Evolutionary conservation across 1,139 yeast species (phyloP), one percentile per base, ranked within the genome.

Genomic region (Diutina mesorugosa): DNA sequence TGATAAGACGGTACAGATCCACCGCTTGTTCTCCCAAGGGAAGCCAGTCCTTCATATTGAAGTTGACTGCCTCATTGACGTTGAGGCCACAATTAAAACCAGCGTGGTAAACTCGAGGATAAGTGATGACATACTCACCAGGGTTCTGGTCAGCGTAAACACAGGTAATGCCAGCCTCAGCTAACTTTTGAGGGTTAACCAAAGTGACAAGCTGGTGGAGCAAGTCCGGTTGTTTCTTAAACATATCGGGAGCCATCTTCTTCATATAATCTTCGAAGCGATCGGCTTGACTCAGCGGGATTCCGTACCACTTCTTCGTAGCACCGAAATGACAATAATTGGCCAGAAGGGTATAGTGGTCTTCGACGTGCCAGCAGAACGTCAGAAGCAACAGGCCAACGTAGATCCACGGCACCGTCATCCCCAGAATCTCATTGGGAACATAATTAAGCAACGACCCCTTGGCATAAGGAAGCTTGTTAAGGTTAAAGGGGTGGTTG

Each of bases 351-450:
- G 93, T 85, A 65, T 85, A 85, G 66, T 87, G 93, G 66, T 87
- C 95, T 63, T 87, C 95, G 56, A 86, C 85, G 66, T 87, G 95
- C 95, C 95, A 87, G 66, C 95, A 87, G 64, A 87, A 87, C 0
- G 95, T 87, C 3, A 88, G 83, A 60, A 85, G 77, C 47, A 85
- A 72, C 1, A 89, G 84, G 0, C 95, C 95, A 32, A 86, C 77
- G 62, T 87, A 87, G 9, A 86, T 74, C 95, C 95, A 87, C 1
- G 95, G 95, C 7, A 85, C 77, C 0, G 93, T 86, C 91, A 87
- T 86, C 1, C 95, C 95, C 0, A 90, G 83, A 1, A 87, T 85
- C 52, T 81, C 76, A 41, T 81, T 78, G 60, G 79, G 78, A 59
- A 85, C 76, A 62, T 78, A 79, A 59, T 81, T 83, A 56, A 87